Conservation (phyloP, 805 yeast species). For the Myxozyma neotropica region DNA sequence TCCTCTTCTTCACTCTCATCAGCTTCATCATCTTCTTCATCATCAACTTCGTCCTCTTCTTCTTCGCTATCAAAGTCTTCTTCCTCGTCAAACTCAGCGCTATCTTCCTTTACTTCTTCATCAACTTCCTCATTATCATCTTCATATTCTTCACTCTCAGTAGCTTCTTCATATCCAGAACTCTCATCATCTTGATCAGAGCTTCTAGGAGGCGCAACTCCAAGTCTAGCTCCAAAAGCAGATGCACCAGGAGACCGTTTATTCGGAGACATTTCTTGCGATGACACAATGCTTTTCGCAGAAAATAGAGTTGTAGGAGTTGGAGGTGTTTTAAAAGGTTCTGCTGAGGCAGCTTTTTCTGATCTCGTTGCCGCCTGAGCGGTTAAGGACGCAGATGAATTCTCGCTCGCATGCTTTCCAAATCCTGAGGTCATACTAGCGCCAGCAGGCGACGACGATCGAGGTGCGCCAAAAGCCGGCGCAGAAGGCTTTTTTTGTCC, state of each 20-base stretch:
- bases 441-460: no score
- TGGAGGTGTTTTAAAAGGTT: neutral
- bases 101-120: conserved; percentile 6
- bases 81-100: conserved; percentile 2
- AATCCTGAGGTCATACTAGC: neutral
- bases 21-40: conserved; percentile 13
- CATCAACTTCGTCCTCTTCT: conserved; percentile 12
- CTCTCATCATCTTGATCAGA: conserved; percentile 2
- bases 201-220: neutral
- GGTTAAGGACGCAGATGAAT: neutral
- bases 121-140: conserved; percentile 6
- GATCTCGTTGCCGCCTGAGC: neutral
- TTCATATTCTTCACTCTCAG: neutral
- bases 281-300: neutral
- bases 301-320: neutral
- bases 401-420: neutral
- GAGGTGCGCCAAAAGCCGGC: neutral
- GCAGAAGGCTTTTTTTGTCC: conserved; percentile 10
- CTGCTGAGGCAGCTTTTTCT: no score
- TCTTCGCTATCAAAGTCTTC: conserved; percentile 7
- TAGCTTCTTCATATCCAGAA: neutral
- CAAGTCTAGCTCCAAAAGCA: conserved; percentile 14
- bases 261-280: no score
- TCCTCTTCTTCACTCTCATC: conserved; percentile 15
- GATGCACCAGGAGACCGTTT: conserved; percentile 4